phyloP scores from a whole-genome alignment of 192 early-diverging fungal genomes.

The Entomortierella lignicola region DNA sequence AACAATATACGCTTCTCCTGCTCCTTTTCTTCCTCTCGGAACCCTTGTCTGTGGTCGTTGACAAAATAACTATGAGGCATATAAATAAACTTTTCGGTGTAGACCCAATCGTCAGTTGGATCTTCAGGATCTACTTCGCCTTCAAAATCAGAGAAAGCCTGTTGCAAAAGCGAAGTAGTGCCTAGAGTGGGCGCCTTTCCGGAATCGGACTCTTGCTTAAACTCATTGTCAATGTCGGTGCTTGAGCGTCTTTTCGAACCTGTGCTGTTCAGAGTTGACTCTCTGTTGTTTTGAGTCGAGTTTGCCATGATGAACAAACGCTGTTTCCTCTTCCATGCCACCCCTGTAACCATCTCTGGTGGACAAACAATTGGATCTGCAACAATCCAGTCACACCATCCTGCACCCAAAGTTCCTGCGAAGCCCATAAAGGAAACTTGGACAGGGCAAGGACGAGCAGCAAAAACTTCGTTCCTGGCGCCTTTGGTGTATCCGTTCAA shows the following conservation, averaged over 20 bases:
- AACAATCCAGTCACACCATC: slow-evolving; percentile 87
- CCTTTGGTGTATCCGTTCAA: slow-evolving; percentile 98
- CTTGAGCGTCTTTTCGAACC: slow-evolving; percentile 29
- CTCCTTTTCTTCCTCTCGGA: slow-evolving; percentile 82
- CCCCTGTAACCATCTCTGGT: slow-evolving; percentile 72
- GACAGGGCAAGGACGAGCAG: slow-evolving; percentile 88
- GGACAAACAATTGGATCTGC: slow-evolving; percentile 81
- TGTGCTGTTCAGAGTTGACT: not conserved
- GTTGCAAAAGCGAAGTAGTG: not conserved
- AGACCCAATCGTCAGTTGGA: slow-evolving; percentile 72
- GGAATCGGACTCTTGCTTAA: slow-evolving; percentile 29
- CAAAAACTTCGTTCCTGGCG: slow-evolving; percentile 93
- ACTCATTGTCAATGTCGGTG: slow-evolving; percentile 10
- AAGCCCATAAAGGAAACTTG: slow-evolving; percentile 95
- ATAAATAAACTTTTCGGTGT: slow-evolving; percentile 89
- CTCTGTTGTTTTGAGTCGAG: not conserved
- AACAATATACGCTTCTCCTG: slow-evolving; percentile 28
- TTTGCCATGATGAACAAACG: slow-evolving; percentile 58
- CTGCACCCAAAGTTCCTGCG: slow-evolving; percentile 90
- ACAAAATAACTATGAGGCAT: slow-evolving; percentile 96
- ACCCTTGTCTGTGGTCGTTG: slow-evolving; percentile 93
- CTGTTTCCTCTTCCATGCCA: slow-evolving; percentile 61
- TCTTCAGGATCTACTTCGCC: slow-evolving; percentile 71
- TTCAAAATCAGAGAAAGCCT: slow-evolving; percentile 57
- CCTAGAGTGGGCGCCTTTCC: slow-evolving; percentile 1